Conservation (phyloP, 345 rosid genomes). For the Pugionium dolabratum region DNA sequence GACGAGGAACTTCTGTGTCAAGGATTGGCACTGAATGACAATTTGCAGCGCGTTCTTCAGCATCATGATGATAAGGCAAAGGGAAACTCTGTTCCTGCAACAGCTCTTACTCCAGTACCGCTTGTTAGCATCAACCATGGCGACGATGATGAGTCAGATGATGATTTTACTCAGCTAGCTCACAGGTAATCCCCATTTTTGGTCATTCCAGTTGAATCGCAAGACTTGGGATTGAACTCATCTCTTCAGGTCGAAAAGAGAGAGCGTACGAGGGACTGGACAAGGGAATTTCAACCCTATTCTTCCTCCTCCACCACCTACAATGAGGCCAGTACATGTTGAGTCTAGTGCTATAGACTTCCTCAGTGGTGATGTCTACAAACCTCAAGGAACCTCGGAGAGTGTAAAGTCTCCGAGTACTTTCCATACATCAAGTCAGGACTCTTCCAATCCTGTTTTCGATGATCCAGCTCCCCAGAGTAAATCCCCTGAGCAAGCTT, state of each 20-base stretch:
- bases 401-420: constrained; percentile 43
- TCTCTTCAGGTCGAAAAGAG: constrained; percentile 64
- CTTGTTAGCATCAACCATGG: constrained; percentile 53
- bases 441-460: constrained; percentile 33
- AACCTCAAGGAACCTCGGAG: constrained; percentile 48
- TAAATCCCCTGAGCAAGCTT: constrained; percentile 36
- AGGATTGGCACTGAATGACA: constrained; percentile 85
- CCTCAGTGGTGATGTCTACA: constrained; percentile 48
- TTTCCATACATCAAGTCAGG: constrained; percentile 39
- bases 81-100: constrained; percentile 51
- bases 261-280: constrained; percentile 48
- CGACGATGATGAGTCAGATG: constrained; percentile 85
- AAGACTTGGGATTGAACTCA: constrained; percentile 6
- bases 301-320: constrained; percentile 85
- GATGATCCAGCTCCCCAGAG: constrained; percentile 34
- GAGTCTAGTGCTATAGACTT: constrained; percentile 60
- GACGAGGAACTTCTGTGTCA: constrained; percentile 81
- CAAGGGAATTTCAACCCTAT: constrained; percentile 48
- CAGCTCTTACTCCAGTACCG: constrained; percentile 56
- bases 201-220: background rate
- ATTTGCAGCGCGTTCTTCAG: constrained; percentile 40
- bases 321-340: constrained; percentile 61
- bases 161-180: constrained; percentile 81
- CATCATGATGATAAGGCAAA: constrained; percentile 74
- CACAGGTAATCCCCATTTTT: constrained; percentile 55